Percentiles rank a stretch among this genome's conserved stretches.
Conservation (phyloP, 129 eudicot species). For the Saussurea involucrata region DNA sequence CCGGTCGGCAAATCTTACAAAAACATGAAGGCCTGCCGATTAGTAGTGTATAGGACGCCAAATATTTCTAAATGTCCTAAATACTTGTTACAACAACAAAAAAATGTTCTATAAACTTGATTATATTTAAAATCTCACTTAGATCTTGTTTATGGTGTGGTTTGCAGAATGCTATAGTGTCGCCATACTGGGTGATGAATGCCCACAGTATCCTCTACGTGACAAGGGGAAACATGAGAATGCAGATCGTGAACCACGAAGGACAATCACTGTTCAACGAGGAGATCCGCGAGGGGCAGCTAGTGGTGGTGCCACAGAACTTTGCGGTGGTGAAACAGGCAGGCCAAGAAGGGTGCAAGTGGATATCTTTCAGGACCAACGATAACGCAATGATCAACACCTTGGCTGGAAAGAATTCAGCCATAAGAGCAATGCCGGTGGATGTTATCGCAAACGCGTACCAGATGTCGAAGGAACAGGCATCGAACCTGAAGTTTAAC, state of each 20-base stretch:
- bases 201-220: conserved; percentile 50
- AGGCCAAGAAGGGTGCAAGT: conserved; percentile 53
- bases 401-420: conserved; percentile 61
- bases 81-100: too few relatives aligned
- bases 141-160: neutral
- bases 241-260: conserved; percentile 63
- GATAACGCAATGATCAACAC: conserved; percentile 71
- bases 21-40: too few relatives aligned
- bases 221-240: conserved; percentile 45
- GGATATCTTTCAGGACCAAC: conserved; percentile 74
- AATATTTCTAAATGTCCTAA: too few relatives aligned
- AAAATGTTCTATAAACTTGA: too few relatives aligned
- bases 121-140: neutral
- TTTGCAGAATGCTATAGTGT: conserved; percentile 69
- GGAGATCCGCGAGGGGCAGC: conserved; percentile 44
- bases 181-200: conserved; percentile 78
- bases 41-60: too few relatives aligned
- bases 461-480: conserved; percentile 54
- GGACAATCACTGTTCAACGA: conserved; percentile 60
- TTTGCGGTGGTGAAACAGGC: conserved; percentile 70
- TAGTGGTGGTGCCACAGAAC: conserved; percentile 68
- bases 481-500: conserved; percentile 44
- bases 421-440: conserved; percentile 44
- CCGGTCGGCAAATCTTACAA: too few relatives aligned
- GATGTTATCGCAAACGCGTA: conserved; percentile 40